Conservation (phyloP, 805 yeast species). For the Cyberlindnera maclurae region DNA sequence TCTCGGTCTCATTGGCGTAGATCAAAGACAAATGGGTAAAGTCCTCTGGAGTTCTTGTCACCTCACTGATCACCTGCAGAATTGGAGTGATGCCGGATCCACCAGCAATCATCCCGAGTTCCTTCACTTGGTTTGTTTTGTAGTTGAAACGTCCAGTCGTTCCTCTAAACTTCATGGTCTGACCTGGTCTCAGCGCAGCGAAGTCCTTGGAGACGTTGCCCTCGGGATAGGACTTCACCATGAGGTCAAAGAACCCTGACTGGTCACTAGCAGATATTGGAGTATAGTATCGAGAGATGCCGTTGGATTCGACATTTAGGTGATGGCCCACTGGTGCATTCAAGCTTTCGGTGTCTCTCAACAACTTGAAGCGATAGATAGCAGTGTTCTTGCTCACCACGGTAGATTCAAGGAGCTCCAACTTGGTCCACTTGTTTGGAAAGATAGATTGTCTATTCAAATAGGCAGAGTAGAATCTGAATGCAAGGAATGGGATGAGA, state of each 20-base stretch:
- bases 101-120: slow-evolving; percentile 69
- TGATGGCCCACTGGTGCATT: slow-evolving; percentile 72
- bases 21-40: slow-evolving; percentile 52
- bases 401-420: slow-evolving; percentile 70
- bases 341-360: slow-evolving; percentile 52
- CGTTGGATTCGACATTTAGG: slow-evolving; percentile 46
- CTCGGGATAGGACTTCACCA: slow-evolving; percentile 67
- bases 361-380: slow-evolving; percentile 62
- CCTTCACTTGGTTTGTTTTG: slow-evolving; percentile 49
- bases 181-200: slow-evolving; percentile 59
- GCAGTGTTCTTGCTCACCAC: slow-evolving; percentile 65
- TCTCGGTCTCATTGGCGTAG: slow-evolving; percentile 69
- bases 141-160: slow-evolving; percentile 72
- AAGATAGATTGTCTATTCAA: slow-evolving; percentile 37
- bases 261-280: slow-evolving; percentile 70
- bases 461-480: slow-evolving; percentile 31
- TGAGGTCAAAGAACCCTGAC: slow-evolving; percentile 65
- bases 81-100: slow-evolving; percentile 91
- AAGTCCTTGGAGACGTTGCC: slow-evolving; percentile 65
- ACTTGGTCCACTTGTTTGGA: slow-evolving; percentile 48
- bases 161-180: slow-evolving; percentile 65
- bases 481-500: slow-evolving; percentile 32
- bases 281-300: slow-evolving; percentile 57
- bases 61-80: slow-evolving; percentile 66
- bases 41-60: slow-evolving; percentile 66